Evolutionary conservation across 345 rosid species (phyloP).

Genomic region (Citrus glauca): DNA sequence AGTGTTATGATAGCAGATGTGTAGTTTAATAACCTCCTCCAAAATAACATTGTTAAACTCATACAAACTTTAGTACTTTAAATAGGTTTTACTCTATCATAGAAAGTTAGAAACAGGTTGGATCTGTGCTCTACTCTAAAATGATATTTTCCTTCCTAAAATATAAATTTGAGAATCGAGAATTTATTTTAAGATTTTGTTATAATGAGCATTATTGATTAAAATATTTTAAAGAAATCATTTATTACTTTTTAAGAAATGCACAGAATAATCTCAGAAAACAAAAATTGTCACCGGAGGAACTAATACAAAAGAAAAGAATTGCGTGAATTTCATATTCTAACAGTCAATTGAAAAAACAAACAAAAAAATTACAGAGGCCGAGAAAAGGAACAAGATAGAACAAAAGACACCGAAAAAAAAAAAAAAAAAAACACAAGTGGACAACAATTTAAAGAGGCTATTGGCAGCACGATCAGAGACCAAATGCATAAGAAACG

Average conservation of each 20-base stretch:
- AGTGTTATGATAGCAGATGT: neutral
- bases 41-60: neutral
- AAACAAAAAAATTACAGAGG: neutral
- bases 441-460: neutral
- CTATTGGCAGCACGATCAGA: constrained; percentile 15
- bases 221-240: neutral
- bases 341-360: constrained; percentile 1
- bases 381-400: neutral
- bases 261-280: neutral
- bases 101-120: neutral
- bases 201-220: neutral
- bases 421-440: neutral
- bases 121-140: neutral
- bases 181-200: neutral
- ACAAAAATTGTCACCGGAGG: neutral
- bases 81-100: neutral
- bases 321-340: neutral
- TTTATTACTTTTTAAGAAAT: neutral
- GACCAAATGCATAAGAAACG: constrained; percentile 22
- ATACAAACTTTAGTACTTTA: neutral
- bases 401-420: constrained; percentile 5
- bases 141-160: neutral
- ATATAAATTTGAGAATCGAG: neutral
- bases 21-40: neutral
- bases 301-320: neutral